These are phyloP conservation scores for Meredithiella fracta DNA, from an alignment of 2,329 filamentous ascomycete genomes.

Conservation along the genomic window DNA sequence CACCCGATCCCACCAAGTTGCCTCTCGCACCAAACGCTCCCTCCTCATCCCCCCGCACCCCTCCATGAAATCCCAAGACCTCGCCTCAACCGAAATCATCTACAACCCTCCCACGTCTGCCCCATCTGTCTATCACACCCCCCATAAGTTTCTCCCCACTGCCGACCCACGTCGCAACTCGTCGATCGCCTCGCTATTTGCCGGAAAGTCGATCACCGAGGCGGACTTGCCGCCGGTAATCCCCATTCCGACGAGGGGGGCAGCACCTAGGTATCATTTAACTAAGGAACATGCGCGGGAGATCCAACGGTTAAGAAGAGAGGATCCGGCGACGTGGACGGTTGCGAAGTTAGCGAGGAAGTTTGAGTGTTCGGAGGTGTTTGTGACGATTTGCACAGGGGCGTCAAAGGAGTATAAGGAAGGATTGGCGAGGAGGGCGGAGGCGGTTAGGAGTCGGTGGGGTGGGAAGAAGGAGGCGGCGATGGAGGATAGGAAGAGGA, in stretches of 20 bases:
- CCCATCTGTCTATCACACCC: slow-evolving; percentile 46
- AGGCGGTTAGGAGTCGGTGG: slow-evolving; percentile 38
- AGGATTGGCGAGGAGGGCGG: slow-evolving; percentile 28
- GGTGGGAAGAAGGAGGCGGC: slow-evolving; percentile 38
- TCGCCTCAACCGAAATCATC: slow-evolving; percentile 27
- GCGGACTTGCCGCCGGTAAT: slow-evolving; percentile 15
- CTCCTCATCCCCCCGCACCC: slow-evolving; percentile 45
- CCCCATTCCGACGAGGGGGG: slow-evolving; percentile 18
- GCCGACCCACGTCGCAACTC: slow-evolving; percentile 32
- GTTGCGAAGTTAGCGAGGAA: slow-evolving; percentile 35
- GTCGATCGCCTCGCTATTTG: slow-evolving; percentile 29
- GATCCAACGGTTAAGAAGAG: slow-evolving; percentile 37
- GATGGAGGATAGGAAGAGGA: slow-evolving; percentile 36
- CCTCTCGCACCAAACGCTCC: slow-evolving; percentile 36
- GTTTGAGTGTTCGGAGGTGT: slow-evolving; percentile 38
- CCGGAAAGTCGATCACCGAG: slow-evolving; percentile 18
- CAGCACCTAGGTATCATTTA: slow-evolving; percentile 32
- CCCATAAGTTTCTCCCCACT: slow-evolving; percentile 47
- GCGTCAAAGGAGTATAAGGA: slow-evolving; percentile 32
- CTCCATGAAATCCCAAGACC: slow-evolving; percentile 34
- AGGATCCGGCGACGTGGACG: slow-evolving; percentile 40
- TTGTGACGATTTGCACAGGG: slow-evolving; percentile 41
- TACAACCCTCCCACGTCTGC: slow-evolving; percentile 41
- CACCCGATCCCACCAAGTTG: slow-evolving; percentile 32
- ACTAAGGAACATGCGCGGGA: slow-evolving; percentile 39